A percentile compares a stretch with the other conserved stretches of the same genome.
Evolutionary conservation across 805 yeast genomes (phyloP).

Genomic region (Ogataea pignaliae): DNA sequence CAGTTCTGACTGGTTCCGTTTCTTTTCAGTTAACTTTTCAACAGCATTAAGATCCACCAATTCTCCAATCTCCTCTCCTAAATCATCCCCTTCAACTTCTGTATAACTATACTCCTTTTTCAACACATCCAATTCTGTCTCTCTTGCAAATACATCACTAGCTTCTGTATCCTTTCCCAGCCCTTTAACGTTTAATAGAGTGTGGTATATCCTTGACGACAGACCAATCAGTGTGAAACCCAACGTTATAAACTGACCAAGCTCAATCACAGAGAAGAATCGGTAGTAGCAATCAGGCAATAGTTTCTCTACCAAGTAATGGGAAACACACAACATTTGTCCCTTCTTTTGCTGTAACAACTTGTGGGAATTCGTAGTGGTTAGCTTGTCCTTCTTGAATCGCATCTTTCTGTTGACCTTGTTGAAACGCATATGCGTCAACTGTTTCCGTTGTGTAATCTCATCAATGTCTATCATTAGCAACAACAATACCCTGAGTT

Average conservation of each 20-base stretch:
- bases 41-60: constrained; percentile 5
- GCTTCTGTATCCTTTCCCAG: constrained; percentile 4
- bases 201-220: constrained; percentile 39
- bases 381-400: constrained; percentile 9
- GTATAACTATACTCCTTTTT: background rate
- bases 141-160: background rate
- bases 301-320: constrained; percentile 32
- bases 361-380: constrained; percentile 1
- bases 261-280: constrained; percentile 62
- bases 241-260: constrained; percentile 72
- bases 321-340: constrained; percentile 9
- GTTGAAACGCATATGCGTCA: constrained; percentile 9
- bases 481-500: constrained; percentile 37
- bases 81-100: background rate
- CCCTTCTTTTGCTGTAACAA: constrained; percentile 4
- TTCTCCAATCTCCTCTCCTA: constrained; percentile 17
- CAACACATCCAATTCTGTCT: background rate
- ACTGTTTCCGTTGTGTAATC: constrained; percentile 5
- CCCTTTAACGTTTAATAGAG: constrained; percentile 20
- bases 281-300: constrained; percentile 50
- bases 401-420: constrained; percentile 3
- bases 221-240: constrained; percentile 67
- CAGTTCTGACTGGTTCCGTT: background rate
- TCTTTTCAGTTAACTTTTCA: constrained; percentile 5
- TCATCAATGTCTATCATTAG: constrained; percentile 24